phyloP scores from a whole-genome alignment of 2,329 filamentous ascomycete genomes.

The Biscogniauxia sp. region DNA sequence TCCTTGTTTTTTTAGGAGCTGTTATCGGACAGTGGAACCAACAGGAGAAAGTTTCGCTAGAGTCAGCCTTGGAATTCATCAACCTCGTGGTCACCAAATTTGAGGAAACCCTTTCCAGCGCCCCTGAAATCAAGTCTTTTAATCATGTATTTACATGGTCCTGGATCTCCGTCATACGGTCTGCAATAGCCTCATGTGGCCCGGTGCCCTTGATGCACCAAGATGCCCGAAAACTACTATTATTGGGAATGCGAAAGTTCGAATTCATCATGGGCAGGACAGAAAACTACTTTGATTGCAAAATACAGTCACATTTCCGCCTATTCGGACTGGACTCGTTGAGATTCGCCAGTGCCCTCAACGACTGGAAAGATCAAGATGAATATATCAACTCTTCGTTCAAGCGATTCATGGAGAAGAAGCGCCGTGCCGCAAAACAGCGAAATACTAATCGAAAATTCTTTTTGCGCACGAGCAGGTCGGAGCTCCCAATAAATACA shows the following conservation, averaged over 20 bases:
- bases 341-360: not conserved
- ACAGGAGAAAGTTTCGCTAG: not conserved
- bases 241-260: not conserved
- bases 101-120: not conserved
- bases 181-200: not conserved
- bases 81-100: not conserved
- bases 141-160: not conserved
- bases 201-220: not conserved
- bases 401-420: not conserved
- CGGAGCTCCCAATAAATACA: not conserved
- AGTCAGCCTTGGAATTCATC: conserved; percentile 5
- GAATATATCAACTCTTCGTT: not conserved
- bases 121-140: not conserved
- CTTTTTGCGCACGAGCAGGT: not conserved
- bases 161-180: not conserved
- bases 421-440: no score
- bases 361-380: not conserved
- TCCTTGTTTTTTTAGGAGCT: conserved; percentile 3
- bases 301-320: not conserved
- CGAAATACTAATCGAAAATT: not conserved
- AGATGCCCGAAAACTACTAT: not conserved
- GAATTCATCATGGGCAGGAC: not conserved
- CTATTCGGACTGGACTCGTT: not conserved
- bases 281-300: no score
- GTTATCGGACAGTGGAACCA: conserved; percentile 1